phyloP scores from a whole-genome alignment of 495 filamentous ascomycete species.

The Neurospora sp. region DNA sequence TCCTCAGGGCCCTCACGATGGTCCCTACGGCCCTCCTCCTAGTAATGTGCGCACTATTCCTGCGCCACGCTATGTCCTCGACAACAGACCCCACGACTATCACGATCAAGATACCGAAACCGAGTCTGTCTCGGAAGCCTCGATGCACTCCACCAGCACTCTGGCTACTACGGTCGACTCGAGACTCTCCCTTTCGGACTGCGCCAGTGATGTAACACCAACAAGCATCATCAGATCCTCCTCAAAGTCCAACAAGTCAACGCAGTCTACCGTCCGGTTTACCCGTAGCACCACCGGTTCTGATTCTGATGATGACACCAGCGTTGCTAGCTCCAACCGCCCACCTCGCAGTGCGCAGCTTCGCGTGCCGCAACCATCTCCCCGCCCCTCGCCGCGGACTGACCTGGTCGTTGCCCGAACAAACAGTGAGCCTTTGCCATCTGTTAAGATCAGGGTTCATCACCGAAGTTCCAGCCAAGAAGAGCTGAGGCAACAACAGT shows the following conservation, averaged over 20 bases:
- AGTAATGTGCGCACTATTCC: constrained; percentile 9
- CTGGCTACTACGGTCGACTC: constrained; percentile 29
- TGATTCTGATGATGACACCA: constrained; percentile 10
- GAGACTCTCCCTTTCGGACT: constrained; percentile 15
- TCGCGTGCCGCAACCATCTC: constrained; percentile 8
- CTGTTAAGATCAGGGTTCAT: constrained; percentile 13
- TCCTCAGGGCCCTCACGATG: not conserved
- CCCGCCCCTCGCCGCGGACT: not conserved
- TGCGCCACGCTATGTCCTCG: constrained; percentile 10
- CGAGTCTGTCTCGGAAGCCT: constrained; percentile 33
- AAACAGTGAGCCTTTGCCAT: not conserved
- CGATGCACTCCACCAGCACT: constrained; percentile 35
- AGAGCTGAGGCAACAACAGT: not conserved
- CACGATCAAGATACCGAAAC: constrained; percentile 22
- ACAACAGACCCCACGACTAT: constrained; percentile 11
- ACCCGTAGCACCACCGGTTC: constrained; percentile 20
- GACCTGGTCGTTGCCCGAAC: not conserved
- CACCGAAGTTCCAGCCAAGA: constrained; percentile 4
- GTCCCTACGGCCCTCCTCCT: not conserved
- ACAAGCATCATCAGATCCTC: constrained; percentile 19
- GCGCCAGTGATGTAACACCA: constrained; percentile 20
- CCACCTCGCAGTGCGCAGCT: constrained; percentile 21
- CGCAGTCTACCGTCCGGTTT: constrained; percentile 20
- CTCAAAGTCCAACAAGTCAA: constrained; percentile 20
- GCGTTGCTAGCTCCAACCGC: constrained; percentile 19